Evolutionary conservation across 768 basidiomycete genomes (phyloP), one percentile per base, ranked within the genome.

Genomic region (Agrocybe praecox): DNA sequence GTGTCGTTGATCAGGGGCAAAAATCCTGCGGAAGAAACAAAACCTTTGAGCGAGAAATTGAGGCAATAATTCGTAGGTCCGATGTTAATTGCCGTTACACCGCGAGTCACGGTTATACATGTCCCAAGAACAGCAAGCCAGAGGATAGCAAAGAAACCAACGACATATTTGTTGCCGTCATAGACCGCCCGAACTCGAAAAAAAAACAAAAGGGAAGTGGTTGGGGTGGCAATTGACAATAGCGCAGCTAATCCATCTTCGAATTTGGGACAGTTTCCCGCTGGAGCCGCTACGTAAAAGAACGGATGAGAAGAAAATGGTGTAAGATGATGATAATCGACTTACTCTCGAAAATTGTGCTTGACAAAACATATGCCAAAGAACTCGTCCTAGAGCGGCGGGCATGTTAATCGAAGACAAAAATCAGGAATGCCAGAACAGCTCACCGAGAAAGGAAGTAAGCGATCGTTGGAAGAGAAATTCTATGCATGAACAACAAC

Each of bases 41-140:
- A 69, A 6, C 36, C 2, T 9, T 62, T 32, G 18, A 66, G 43
- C 33, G 44, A 23, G 6, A 54, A 57, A 45, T 58, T 54, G 17
- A 71, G 46, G 57, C 73, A 74, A 47, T 64, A 61, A 14, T 59
- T 48, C 6, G 68, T 66, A 2, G 62, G 52, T 6, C 65, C 69
- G 8, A 70, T 58, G 46, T 52, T 26, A 2, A 19, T 33, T 0
- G 55, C 68, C 18, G 18, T 23, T 2, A 65, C 53, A 32, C 59
- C 65, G 17, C 67, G 51, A 0, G 67, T 62, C 2, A 65, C 58
- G 1, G 67, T 61, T 15, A 72, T 17, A 10, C 66, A 59, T 2
- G 56, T 54, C 10, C 55, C 72, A 19, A 71, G 22, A n/a, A 69
- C 65, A 1, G 52, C 55, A 3, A 74, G 63, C 72, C 72, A 74